Base-by-base conservation (phyloP, 306 rosid species). In the Cucumis hystrix region DNA sequence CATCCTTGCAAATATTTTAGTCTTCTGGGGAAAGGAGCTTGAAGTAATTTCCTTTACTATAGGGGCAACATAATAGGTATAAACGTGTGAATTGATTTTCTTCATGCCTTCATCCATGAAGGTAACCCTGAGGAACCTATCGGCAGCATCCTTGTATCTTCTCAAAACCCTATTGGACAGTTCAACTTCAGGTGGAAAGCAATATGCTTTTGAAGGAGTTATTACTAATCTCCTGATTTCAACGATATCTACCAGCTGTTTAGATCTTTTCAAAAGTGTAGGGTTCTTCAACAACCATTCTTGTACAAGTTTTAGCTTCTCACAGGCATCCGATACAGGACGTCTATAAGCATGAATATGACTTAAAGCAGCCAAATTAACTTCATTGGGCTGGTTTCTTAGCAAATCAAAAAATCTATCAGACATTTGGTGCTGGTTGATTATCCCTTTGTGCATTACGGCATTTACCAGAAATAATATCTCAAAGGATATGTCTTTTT, bases 101-200 rank as follows among this genome's bases (percentile, higher is more conserved):
- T 89, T 88, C 98, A 89, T 85, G 33, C 98, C 96, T 85, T 93
- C 98, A 84, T 93, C 98, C 98, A 91, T 91, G 78, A 93, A 93
- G 62, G 95, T 84, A 43, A 93, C 96, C 82, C 96, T 87, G 79
- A 93, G 81, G 83, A 93, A 93, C 72, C 90, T 85, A 84, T 93
- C 90, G 37, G 98, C 77, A 57, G 83, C 87, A 63, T 87, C 90
- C 81, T 78, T 93, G 82, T 63, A 90, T 56, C 64, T 82, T 83
- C 98, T 86, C 37, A 93, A 90, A 77, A 93, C 90, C 87, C 98
- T 85, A 79, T 91, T 93, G 70, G 98, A 89, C 63, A 91, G 81
- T 85, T 93, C 96, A 82, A 89, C 86, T 80, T 91, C 96, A 2
- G 98, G 95, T 8, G 89, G 91, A 62, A 93, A 57, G 78, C 96